Conservation (phyloP, 345 rosid genomes). For the Sonneratia alba region DNA sequence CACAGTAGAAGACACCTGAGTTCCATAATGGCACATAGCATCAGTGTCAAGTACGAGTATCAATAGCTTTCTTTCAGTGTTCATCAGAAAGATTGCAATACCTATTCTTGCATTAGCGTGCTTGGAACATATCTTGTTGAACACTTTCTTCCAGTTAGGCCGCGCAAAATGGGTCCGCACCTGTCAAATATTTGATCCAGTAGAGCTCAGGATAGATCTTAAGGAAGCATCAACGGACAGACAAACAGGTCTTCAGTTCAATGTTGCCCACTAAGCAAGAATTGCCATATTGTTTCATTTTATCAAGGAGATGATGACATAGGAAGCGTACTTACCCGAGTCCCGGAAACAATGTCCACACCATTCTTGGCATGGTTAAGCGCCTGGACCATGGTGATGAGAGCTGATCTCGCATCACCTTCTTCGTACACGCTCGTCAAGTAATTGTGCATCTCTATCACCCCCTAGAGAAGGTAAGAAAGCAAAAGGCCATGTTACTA, state of each 20-base stretch:
- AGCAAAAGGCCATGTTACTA: not conserved
- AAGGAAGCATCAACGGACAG: not conserved
- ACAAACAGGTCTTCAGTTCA: too few species aligned
- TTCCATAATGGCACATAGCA: conserved; percentile 3
- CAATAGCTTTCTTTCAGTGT: not conserved
- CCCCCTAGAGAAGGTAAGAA: conserved; percentile 43
- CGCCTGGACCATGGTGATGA: conserved; percentile 97
- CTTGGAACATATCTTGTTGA: conserved; percentile 76
- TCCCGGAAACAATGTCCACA: conserved; percentile 93
- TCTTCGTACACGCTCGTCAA: conserved; percentile 97
- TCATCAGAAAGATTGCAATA: conserved; percentile 5
- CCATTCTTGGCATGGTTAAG: conserved; percentile 96
- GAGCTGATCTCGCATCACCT: conserved; percentile 99
- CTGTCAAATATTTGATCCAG: conserved; percentile 20
- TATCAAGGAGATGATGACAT: not conserved
- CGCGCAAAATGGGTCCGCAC: conserved; percentile 95
- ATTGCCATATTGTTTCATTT: not conserved
- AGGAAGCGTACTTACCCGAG: conserved; percentile 43
- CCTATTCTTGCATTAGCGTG: conserved; percentile 88
- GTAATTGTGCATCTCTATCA: conserved; percentile 98
- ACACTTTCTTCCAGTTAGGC: conserved; percentile 92
- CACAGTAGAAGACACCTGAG: conserved; percentile 98
- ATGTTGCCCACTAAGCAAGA: too few species aligned
- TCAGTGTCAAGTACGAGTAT: not conserved
- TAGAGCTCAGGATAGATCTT: not conserved